Conservation (phyloP, 768 basidiomycete genomes). For the Plicaturopsis crispa region DNA sequence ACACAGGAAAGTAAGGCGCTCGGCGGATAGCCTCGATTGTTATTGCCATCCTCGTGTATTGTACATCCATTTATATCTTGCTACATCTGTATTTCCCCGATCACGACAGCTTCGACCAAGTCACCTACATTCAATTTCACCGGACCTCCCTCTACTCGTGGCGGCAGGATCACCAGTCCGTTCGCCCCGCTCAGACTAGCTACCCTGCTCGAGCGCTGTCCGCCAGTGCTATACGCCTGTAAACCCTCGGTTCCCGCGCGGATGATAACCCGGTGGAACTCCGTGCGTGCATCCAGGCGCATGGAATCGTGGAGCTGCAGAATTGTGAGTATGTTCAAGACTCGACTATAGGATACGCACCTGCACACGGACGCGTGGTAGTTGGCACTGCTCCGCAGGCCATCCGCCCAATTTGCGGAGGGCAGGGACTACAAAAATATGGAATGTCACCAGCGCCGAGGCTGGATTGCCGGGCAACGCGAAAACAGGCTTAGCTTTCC, state of each 20-base stretch:
- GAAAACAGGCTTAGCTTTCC: slow-evolving; percentile 55
- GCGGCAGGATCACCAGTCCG: slow-evolving; percentile 65
- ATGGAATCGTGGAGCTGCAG: slow-evolving; percentile 51
- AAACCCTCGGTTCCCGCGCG: slow-evolving; percentile 35
- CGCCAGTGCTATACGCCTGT: slow-evolving; percentile 74
- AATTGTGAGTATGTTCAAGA: slow-evolving; percentile 1
- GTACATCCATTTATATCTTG: background rate
- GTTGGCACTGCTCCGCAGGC: slow-evolving; percentile 38
- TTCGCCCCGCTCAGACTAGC: slow-evolving; percentile 79
- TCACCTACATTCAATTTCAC: slow-evolving; percentile 44
- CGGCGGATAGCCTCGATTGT: background rate
- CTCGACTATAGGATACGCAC: slow-evolving; percentile 28
- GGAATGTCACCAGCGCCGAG: slow-evolving; percentile 79
- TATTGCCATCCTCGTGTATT: background rate
- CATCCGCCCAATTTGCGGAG: slow-evolving; percentile 68
- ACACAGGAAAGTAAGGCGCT: background rate
- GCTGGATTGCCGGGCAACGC: slow-evolving; percentile 89
- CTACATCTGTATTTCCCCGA: slow-evolving; percentile 52
- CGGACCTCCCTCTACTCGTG: slow-evolving; percentile 23
- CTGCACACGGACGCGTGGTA: slow-evolving; percentile 58
- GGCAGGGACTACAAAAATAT: slow-evolving; percentile 79
- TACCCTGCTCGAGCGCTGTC: slow-evolving; percentile 78
- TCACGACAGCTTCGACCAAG: slow-evolving; percentile 50
- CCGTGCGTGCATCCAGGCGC: slow-evolving; percentile 64
- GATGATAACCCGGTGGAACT: slow-evolving; percentile 77